Evolutionary conservation across 192 early-diverging fungal species (phyloP).

Genomic region (Rhizoclosmatium sp.): DNA sequence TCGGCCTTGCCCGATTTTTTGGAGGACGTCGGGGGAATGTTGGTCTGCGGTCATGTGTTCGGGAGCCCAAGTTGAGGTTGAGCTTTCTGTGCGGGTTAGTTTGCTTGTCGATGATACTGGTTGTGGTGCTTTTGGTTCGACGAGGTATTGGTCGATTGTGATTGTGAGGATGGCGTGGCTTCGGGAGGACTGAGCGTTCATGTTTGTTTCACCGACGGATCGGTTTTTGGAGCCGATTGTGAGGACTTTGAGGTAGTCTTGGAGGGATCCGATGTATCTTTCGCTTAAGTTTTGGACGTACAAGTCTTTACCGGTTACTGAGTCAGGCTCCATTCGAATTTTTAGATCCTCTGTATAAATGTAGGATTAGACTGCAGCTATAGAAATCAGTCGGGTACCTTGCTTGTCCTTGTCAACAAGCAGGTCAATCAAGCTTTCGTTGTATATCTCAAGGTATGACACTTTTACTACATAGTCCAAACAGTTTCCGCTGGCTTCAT

Average conservation of each 20-base stretch:
- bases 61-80: neutral
- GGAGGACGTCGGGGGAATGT: conserved; percentile 57
- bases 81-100: conserved; percentile 22
- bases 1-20: conserved; percentile 31
- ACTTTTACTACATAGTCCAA: conserved; percentile 52
- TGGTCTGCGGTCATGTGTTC: conserved; percentile 48
- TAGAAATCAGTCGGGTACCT: too few relatives aligned
- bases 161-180: conserved; percentile 83
- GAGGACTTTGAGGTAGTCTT: conserved; percentile 48
- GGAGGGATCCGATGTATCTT: conserved; percentile 23
- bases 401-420: conserved; percentile 44
- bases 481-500: conserved; percentile 36
- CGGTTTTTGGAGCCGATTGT: conserved; percentile 43
- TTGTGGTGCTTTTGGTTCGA: conserved; percentile 12
- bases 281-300: conserved; percentile 58
- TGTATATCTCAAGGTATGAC: conserved; percentile 58
- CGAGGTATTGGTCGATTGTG: conserved; percentile 69
- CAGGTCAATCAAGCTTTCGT: conserved; percentile 52
- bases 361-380: too few relatives aligned
- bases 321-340: conserved; percentile 55
- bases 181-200: conserved; percentile 59
- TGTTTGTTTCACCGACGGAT: conserved; percentile 56
- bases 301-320: conserved; percentile 46
- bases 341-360: conserved; percentile 23
- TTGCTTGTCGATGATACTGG: neutral